Evolutionary conservation across 495 filamentous ascomycete genomes (phyloP).

Genomic region (Aspergillus sparsus): DNA sequence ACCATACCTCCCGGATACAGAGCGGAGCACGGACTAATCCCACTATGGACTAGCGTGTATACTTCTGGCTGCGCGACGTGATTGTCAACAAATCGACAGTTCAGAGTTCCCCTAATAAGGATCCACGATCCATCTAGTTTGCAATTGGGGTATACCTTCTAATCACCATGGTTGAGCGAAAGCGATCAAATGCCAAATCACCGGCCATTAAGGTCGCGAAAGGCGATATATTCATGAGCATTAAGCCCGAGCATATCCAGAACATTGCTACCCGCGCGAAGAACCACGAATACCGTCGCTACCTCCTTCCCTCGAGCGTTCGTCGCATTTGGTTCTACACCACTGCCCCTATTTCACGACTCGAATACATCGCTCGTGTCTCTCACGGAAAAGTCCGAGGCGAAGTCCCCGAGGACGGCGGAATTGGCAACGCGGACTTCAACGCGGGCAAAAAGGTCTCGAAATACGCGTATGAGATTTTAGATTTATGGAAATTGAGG

Average conservation of each 20-base stretch:
- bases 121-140: no score
- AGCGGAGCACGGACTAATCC: no score
- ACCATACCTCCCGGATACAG: no score
- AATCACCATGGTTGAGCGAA: no score
- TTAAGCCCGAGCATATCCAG: conserved; percentile 36
- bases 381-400: conserved; percentile 30
- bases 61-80: no score
- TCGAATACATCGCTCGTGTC: conserved; percentile 28
- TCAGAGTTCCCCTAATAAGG: no score
- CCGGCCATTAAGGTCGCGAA: neutral
- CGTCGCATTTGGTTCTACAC: conserved; percentile 41
- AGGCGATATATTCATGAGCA: conserved; percentile 29
- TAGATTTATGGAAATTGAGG: conserved; percentile 33
- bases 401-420: conserved; percentile 34
- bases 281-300: conserved; percentile 44
- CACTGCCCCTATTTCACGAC: conserved; percentile 24
- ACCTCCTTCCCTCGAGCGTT: conserved; percentile 34
- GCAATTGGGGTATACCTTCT: no score
- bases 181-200: no score
- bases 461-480: conserved; percentile 40
- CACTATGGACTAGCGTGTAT: no score
- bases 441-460: conserved; percentile 38
- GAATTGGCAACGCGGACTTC: conserved; percentile 44
- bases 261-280: conserved; percentile 36
- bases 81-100: no score